Conservation (phyloP, 495 filamentous ascomycete genomes). For the Hypoxylon crocopeplum region DNA sequence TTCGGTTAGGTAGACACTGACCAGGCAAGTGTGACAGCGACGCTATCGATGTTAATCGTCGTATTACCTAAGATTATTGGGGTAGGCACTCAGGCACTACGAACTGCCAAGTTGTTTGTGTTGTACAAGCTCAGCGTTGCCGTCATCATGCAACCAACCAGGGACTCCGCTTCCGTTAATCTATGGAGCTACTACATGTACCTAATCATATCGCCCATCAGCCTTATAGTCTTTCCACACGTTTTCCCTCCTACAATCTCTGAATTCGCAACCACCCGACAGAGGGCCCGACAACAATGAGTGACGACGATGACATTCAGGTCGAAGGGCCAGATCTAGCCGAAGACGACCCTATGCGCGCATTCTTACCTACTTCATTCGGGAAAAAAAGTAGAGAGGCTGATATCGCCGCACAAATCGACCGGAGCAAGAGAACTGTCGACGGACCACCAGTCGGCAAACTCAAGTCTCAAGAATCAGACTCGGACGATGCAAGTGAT, state of each 20-base stretch:
- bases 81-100: too few relatives aligned
- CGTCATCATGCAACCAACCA: slow-evolving; percentile 24
- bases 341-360: slow-evolving; percentile 78
- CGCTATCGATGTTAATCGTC: too few relatives aligned
- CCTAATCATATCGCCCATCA: neutral
- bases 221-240: too few relatives aligned
- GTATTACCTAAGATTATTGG: too few relatives aligned
- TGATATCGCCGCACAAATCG: slow-evolving; percentile 79
- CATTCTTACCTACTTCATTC: slow-evolving; percentile 83
- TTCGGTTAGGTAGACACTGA: too few relatives aligned
- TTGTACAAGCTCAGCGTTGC: neutral
- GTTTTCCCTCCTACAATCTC: slow-evolving; percentile 1
- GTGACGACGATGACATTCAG: slow-evolving; percentile 67
- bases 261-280: neutral
- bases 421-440: slow-evolving; percentile 70
- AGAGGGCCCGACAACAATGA: slow-evolving; percentile 44
- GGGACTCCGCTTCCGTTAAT: neutral
- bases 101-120: too few relatives aligned
- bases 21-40: too few relatives aligned
- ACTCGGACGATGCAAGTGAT: slow-evolving; percentile 54
- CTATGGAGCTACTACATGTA: neutral
- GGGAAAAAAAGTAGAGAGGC: slow-evolving; percentile 79
- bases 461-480: slow-evolving; percentile 31
- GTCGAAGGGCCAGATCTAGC: slow-evolving; percentile 57
- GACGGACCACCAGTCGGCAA: slow-evolving; percentile 33